These are phyloP conservation scores for Rhizoclosmatium sp. DNA, from an alignment of 192 early-diverging fungal species.

Conservation along the genomic window DNA sequence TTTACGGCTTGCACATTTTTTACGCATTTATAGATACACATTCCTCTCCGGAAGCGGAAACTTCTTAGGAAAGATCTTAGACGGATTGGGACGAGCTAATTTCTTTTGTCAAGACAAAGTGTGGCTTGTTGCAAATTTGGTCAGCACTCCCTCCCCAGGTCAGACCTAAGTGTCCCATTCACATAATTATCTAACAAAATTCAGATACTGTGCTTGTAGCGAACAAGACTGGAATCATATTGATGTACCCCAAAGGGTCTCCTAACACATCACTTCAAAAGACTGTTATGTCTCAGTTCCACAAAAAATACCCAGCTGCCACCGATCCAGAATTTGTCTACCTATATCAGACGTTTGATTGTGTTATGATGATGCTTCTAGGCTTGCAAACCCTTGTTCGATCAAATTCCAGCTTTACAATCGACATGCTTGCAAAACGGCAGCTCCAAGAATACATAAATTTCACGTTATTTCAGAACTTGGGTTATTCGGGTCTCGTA, in stretches of 20 bases:
- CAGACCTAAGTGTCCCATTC: background rate
- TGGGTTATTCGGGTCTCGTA: background rate
- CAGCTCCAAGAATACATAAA: conserved; percentile 1
- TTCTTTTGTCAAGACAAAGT: background rate
- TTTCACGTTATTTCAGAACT: conserved; percentile 5
- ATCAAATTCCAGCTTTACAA: background rate
- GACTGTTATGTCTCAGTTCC: background rate
- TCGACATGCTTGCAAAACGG: background rate
- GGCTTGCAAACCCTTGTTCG: background rate
- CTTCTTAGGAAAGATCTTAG: background rate
- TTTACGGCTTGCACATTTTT: background rate
- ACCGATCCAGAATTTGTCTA: background rate
- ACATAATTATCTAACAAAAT: background rate
- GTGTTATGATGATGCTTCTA: conserved; percentile 11
- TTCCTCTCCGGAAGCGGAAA: background rate
- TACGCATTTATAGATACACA: background rate
- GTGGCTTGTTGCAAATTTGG: background rate
- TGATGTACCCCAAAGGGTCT: background rate
- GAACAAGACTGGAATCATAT: background rate
- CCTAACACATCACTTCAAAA: background rate
- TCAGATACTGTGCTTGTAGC: background rate
- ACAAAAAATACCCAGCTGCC: background rate
- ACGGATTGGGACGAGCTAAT: background rate
- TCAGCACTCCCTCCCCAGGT: background rate
- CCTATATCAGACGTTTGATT: background rate